These are phyloP conservation scores for Kodamaea sp. DNA, from an alignment of 1,139 yeast species.

Conservation along the genomic window DNA sequence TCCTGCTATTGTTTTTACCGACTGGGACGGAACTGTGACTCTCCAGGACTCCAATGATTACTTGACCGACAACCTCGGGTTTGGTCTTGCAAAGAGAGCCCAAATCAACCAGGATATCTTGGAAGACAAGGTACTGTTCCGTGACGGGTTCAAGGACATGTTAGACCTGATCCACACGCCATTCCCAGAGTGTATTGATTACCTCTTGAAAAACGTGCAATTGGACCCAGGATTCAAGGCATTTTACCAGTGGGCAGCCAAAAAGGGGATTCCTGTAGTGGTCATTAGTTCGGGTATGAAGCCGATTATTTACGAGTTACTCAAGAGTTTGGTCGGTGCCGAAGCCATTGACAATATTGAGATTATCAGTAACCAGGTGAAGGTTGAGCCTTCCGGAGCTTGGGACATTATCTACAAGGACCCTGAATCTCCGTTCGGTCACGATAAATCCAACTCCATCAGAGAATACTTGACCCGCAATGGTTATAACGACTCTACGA, in stretches of 20 bases:
- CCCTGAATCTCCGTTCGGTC: conserved; percentile 83
- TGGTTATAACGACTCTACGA: conserved; percentile 28
- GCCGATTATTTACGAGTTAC: conserved; percentile 80
- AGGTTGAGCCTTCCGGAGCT: conserved; percentile 49
- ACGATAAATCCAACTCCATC: conserved; percentile 86
- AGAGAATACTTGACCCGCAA: conserved; percentile 57
- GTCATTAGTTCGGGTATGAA: conserved; percentile 91
- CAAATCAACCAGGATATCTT: conserved; percentile 73
- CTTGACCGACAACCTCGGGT: conserved; percentile 85
- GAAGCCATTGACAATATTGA: conserved; percentile 73
- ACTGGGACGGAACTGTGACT: conserved; percentile 97
- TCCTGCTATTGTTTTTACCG: conserved; percentile 83
- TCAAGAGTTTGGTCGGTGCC: conserved; percentile 71
- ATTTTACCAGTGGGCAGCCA: conserved; percentile 78
- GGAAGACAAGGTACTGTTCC: conserved; percentile 65
- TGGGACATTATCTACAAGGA: conserved; percentile 90
- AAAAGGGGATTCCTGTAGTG: conserved; percentile 70
- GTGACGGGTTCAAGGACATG: conserved; percentile 85
- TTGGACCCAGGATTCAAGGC: conserved; percentile 89
- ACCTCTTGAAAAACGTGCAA: conserved; percentile 57
- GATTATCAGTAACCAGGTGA: conserved; percentile 80
- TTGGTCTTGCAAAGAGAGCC: conserved; percentile 70
- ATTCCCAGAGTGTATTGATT: conserved; percentile 78
- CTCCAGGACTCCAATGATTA: conserved; percentile 87
- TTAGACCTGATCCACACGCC: conserved; percentile 75